Evolutionary conservation across 2,329 filamentous ascomycete species (phyloP), one percentile per base, ranked within the genome.

Genomic region (Alternaria burnsii): DNA sequence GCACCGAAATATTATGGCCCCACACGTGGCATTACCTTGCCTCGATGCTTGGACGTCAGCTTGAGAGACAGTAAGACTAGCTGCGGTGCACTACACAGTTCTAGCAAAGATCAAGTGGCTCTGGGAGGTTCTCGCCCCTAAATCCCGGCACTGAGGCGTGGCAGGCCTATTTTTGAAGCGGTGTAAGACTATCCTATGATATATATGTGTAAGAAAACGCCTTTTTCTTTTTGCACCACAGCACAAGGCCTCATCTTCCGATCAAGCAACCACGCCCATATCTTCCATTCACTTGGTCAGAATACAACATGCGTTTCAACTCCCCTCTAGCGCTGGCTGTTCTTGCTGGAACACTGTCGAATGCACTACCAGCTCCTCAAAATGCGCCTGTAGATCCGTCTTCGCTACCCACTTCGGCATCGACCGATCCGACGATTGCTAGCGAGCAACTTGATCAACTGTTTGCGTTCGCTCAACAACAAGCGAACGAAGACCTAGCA

Each of bases 301-400:
- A 24, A 16, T 36, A n/a, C 56, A 70, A 63, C 12, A 75, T 75
- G 73, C 70, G 69, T 50, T 64, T 75, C 62, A 70, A 26, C 55
- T 63, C 62, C n/a, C 59, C 63, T 32, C 50, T 70, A n/a, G 63
- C 70, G 28, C 54, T 74, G 14, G 63, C 67, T 51, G 50, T 75
- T n/a, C 54, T 70, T 16, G 67, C 66, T n/a, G 66, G 65, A 20
- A 56, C 69, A n/a, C 40, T 75, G 16, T 67, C 68, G 43, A 61
- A 62, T 61, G 73, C 73, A 12, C 24, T 71, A 44, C 71, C 73
- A 28, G 61, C 70, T 12, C 67, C 69, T 5, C 68, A 71, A 47
- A 64, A 69, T 26, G 52, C 73, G n/a, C 68, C 71, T 12, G 53
- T 61, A 40, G 64, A 75, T n/a, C 63, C 65, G 42, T 42, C 66